Conservation (phyloP, 1,284 basidiomycete species). For the Cutaneotrichosporon sp. region DNA sequence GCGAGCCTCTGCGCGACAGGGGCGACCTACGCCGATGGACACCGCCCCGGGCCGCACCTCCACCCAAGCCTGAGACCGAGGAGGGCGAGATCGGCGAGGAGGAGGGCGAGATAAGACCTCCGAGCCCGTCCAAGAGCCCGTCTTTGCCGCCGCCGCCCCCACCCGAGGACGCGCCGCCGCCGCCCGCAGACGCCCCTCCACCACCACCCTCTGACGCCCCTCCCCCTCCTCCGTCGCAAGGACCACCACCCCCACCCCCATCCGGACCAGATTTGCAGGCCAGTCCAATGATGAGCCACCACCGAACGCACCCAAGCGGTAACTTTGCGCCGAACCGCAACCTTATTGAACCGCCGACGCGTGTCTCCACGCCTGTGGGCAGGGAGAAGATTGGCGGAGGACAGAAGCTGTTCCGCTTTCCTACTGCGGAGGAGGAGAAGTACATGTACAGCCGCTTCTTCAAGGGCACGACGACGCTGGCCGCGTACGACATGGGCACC, state of each 20-base stretch:
- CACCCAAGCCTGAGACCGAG: constrained; percentile 10
- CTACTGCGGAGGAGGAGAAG: constrained; percentile 66
- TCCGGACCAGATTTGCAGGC: not conserved
- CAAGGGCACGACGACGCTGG: constrained; percentile 70
- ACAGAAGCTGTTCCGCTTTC: constrained; percentile 43
- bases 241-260: constrained; percentile 24
- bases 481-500: constrained; percentile 74
- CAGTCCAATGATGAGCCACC: not conserved
- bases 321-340: constrained; percentile 49
- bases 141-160: constrained; percentile 19
- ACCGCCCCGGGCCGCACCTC: not conserved
- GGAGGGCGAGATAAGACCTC: constrained; percentile 9
- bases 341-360: constrained; percentile 35
- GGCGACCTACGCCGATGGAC: constrained; percentile 6
- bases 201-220: constrained; percentile 17
- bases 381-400: constrained; percentile 15
- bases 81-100: constrained; percentile 14
- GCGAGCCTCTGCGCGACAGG: not conserved
- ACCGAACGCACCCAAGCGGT: constrained; percentile 33
- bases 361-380: constrained; percentile 27
- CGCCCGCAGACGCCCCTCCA: constrained; percentile 25
- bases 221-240: constrained; percentile 17
- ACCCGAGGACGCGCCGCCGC: constrained; percentile 21
- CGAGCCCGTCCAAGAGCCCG: constrained; percentile 5
- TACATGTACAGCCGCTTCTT: constrained; percentile 67